These are phyloP conservation scores for Galeopsis tetrahit DNA, from an alignment of 257 asterid genomes.

Conservation along the genomic window DNA sequence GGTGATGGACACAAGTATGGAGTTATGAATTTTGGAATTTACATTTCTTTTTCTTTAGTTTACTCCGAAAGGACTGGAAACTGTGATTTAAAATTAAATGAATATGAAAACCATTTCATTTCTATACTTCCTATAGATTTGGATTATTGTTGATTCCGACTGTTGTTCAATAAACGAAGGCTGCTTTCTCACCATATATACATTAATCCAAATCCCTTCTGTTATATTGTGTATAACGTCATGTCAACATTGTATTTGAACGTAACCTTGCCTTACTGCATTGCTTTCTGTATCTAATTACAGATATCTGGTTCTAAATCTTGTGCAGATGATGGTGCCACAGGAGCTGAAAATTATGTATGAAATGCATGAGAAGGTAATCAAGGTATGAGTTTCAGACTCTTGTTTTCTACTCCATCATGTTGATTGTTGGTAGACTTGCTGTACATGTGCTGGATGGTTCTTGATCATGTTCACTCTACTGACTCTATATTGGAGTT, in stretches of 20 bases:
- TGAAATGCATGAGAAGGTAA: slow-evolving; percentile 74
- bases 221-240: background rate
- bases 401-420: slow-evolving; percentile 18
- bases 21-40: background rate
- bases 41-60: slow-evolving; percentile 1
- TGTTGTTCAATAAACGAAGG: background rate
- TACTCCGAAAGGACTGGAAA: slow-evolving; percentile 8
- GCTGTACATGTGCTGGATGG: slow-evolving; percentile 7
- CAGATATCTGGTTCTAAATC: slow-evolving; percentile 33
- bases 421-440: slow-evolving; percentile 27
- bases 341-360: slow-evolving; percentile 67
- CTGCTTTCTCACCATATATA: background rate
- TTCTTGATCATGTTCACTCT: background rate
- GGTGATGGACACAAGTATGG: slow-evolving; percentile 18
- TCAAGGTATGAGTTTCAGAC: slow-evolving; percentile 51
- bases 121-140: background rate
- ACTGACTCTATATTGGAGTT: slow-evolving; percentile 15
- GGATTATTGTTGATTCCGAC: slow-evolving; percentile 21
- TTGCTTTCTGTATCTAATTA: slow-evolving; percentile 24
- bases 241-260: slow-evolving; percentile 22
- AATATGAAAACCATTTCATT: background rate
- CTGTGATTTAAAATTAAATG: background rate
- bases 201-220: background rate
- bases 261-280: background rate
- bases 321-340: slow-evolving; percentile 79